Percentiles rank a stretch among this genome's conserved stretches.
Evolutionary conservation across 768 basidiomycete genomes (phyloP).

Genomic region (Antrodiella citrinella): DNA sequence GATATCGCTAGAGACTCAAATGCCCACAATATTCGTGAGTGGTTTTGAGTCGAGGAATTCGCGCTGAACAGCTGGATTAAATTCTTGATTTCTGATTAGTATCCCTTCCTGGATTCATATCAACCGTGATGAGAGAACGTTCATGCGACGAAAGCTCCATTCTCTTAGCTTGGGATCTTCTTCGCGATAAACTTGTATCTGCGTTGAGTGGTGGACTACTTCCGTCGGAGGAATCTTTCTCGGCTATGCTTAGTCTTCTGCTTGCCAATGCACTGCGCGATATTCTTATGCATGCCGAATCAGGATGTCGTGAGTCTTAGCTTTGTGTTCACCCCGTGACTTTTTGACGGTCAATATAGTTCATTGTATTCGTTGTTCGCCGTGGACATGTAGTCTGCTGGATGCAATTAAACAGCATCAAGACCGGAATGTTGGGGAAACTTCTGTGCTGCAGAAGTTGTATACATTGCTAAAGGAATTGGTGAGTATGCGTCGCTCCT

Average conservation of each 20-base stretch:
- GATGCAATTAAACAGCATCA: too few relatives aligned
- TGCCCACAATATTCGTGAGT: background rate
- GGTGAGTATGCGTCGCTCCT: too few relatives aligned
- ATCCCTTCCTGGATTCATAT: background rate
- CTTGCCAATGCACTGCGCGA: background rate
- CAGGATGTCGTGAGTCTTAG: conserved; percentile 3
- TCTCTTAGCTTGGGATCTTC: background rate
- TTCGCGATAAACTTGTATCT: background rate
- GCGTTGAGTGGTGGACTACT: too few relatives aligned
- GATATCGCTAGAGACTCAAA: too few relatives aligned
- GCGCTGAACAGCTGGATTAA: background rate
- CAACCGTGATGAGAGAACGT: background rate
- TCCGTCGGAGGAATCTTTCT: too few relatives aligned
- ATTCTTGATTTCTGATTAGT: background rate
- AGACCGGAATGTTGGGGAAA: too few relatives aligned
- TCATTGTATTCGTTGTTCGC: background rate
- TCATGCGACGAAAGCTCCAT: background rate
- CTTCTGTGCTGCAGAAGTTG: too few relatives aligned
- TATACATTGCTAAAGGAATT: too few relatives aligned
- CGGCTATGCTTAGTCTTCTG: background rate
- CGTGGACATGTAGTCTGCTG: background rate
- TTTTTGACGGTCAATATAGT: background rate
- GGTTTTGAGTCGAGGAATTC: background rate
- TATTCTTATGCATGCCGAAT: background rate
- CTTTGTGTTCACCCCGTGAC: conserved; percentile 7